These are phyloP conservation scores for Nemania serpens DNA, from an alignment of 2,329 filamentous ascomycete genomes.

Conservation along the genomic window DNA sequence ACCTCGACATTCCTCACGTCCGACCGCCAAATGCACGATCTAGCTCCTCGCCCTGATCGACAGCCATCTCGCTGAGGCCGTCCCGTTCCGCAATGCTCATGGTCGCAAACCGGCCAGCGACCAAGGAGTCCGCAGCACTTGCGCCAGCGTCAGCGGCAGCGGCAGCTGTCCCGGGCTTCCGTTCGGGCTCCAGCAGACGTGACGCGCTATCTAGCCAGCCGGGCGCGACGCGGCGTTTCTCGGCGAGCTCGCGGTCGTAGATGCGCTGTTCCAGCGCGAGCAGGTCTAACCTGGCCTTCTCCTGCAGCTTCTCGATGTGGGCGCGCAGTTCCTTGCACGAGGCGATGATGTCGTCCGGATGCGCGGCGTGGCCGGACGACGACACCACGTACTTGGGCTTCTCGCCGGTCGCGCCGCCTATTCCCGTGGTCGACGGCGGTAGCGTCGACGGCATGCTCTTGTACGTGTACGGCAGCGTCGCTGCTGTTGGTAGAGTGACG, in stretches of 20 bases:
- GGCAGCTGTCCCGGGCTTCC: slow-evolving; percentile 37
- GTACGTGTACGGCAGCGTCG: slow-evolving; percentile 95
- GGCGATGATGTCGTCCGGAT: slow-evolving; percentile 82
- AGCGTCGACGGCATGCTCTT: slow-evolving; percentile 86
- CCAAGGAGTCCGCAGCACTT: not conserved
- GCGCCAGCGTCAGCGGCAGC: too few relatives aligned
- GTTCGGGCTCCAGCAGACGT: slow-evolving; percentile 70
- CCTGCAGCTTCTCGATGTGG: slow-evolving; percentile 72
- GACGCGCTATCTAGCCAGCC: slow-evolving; percentile 80
- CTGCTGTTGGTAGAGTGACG: slow-evolving; percentile 84
- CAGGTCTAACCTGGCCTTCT: slow-evolving; percentile 70
- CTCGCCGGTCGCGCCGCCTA: slow-evolving; percentile 44
- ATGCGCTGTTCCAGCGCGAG: slow-evolving; percentile 71
- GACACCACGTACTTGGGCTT: slow-evolving; percentile 78
- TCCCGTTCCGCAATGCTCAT: slow-evolving; percentile 37
- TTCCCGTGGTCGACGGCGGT: slow-evolving; percentile 69
- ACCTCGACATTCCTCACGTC: slow-evolving; percentile 20
- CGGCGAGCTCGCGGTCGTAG: slow-evolving; percentile 68
- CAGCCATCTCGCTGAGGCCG: slow-evolving; percentile 46
- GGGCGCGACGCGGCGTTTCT: slow-evolving; percentile 79
- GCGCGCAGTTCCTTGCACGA: slow-evolving; percentile 79
- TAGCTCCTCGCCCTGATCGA: slow-evolving; percentile 59
- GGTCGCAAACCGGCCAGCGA: slow-evolving; percentile 36
- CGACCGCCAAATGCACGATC: slow-evolving; percentile 60
- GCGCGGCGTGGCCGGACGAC: slow-evolving; percentile 76